These are phyloP conservation scores for Starmerella asiatica DNA, from an alignment of 805 yeast genomes.

Conservation along the genomic window DNA sequence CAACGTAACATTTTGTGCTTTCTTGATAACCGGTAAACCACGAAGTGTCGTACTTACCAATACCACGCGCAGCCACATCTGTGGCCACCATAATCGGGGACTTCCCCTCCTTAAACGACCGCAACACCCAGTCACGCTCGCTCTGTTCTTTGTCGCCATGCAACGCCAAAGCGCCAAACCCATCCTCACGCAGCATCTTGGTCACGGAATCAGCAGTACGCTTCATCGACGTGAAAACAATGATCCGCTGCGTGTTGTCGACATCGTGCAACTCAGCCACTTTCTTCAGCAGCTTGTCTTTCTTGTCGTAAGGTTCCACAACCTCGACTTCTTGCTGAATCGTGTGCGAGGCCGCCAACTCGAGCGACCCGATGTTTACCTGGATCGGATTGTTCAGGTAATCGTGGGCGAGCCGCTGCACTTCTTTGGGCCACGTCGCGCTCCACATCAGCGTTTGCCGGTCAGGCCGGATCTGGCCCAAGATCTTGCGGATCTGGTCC, in stretches of 20 bases:
- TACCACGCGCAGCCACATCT: slow-evolving; percentile 99
- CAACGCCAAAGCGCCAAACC: slow-evolving; percentile 97
- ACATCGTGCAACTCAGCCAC: slow-evolving; percentile 60
- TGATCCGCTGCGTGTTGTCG: slow-evolving; percentile 53
- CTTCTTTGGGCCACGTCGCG: slow-evolving; percentile 99
- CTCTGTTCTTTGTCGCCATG: slow-evolving; percentile 97
- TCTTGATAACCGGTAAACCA: background rate
- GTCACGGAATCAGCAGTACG: slow-evolving; percentile 96
- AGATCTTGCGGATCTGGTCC: slow-evolving; percentile 97
- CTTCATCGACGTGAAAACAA: slow-evolving; percentile 91
- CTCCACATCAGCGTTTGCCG: slow-evolving; percentile 99
- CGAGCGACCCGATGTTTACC: slow-evolving; percentile 92
- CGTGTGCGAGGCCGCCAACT: slow-evolving; percentile 90
- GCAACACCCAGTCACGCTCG: slow-evolving; percentile 97
- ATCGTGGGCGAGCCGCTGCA: slow-evolving; percentile 82
- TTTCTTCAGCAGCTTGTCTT: slow-evolving; percentile 76
- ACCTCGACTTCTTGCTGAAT: slow-evolving; percentile 90
- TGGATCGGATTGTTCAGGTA: slow-evolving; percentile 87
- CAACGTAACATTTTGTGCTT: background rate
- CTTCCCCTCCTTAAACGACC: slow-evolving; percentile 82
- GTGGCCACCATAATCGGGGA: slow-evolving; percentile 98
- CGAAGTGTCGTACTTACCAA: slow-evolving; percentile 34
- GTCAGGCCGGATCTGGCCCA: slow-evolving; percentile 96
- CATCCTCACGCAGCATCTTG: slow-evolving; percentile 79
- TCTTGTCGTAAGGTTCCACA: slow-evolving; percentile 80